Base-by-base conservation (phyloP, 352 stramenopile genomes). In the Globisporangium okanoganense region DNA sequence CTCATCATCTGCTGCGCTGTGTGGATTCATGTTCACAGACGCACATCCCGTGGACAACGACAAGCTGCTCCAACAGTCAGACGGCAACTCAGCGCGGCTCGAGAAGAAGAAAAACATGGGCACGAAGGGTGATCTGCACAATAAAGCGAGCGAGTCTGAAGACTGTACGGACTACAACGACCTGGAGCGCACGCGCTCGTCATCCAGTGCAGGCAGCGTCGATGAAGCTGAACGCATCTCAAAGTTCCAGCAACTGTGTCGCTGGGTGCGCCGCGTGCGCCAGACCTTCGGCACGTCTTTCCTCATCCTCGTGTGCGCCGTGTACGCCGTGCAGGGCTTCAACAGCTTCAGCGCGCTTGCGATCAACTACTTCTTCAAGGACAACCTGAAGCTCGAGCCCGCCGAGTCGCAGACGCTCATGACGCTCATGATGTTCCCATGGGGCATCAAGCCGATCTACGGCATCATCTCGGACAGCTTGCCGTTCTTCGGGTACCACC, bases 331-430 rank as follows among this genome's bases (percentile, higher is more conserved):
- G 0, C 92, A 99, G 66, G 96, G 96, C 22, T 97, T 97, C 36
- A 81, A 96, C 27, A 97, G 92, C 62, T 90, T 99, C 38, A 95
- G 92, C 29, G 72, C 78, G 35, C 70, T 99, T 13, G 92, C 95
- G 22, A 76, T 97, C 66, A 98, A 97, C 43, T 99, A 98, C 71
- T 97, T 98, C 51, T 90, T 99, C 38, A 99, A 99, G 66, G 95
- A 99, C 74, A 89, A 98, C 47, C 75, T 99, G 35, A 77, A 97
- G 61, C 80, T 99, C 27, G 87, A 96, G 59, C 94, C 96, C 18
- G 90, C 95, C 2, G 88, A 98, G 67, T 82, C 96, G 33, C 90
- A 95, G 61, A 96, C 93, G 44, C 79, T 98, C 20, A 87, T 96
- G 60, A 97, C 95, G 31, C 58, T 98, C 18, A 94, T 98, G 74